Evolutionary conservation across 139 green algal species (phyloP), one percentile per base, ranked within the genome.

Genomic region (Nannochloris sp.): DNA sequence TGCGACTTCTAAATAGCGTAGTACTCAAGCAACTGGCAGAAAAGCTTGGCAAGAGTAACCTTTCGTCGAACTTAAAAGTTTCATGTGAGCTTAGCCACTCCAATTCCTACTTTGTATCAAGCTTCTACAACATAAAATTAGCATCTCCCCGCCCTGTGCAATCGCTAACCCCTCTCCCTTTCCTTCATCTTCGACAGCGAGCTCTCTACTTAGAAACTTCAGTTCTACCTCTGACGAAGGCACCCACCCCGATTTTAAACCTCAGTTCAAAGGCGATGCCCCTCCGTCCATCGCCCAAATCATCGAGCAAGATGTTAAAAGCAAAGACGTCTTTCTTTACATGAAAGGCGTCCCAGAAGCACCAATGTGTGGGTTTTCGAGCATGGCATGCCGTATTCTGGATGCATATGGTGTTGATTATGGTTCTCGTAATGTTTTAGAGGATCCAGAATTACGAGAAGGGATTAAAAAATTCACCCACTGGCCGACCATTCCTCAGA

Each of bases 401-500:
- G 73, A 94, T 39, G 82, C 82, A 5, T 95, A 97, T 42, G 85
- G 90, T 95, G 84, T 95, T 6, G 44, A 89, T 25, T 97, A 87
- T 65, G 87, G 81, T 10, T 80, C 72, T 30, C 61, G 85, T 9
- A 92, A 98, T 70, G 93, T 98, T 19, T 76, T 98, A 51, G 77
- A 82, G 13, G 90, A 97, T 63, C 54, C 77, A 4, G 85, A 83
- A 1, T 54, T 98, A 0, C 62, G 93, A 10, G 83, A 97, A 37
- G 93, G 84, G 48, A 85, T 98, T 73, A 98, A 98, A 76, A 73
- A 83, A 30, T 97, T 83, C 79, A 93, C 84, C 31, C 68, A 81
- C 48, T 98, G 93, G 93, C 93, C 92, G 6, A 98, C 93, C 15
- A 97, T 98, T 54, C 92, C 92, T 0, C 90, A 98, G 80, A 67